These are phyloP conservation scores for Ophiostoma tasmaniense DNA, from an alignment of 2,329 filamentous ascomycete genomes.

Conservation along the genomic window DNA sequence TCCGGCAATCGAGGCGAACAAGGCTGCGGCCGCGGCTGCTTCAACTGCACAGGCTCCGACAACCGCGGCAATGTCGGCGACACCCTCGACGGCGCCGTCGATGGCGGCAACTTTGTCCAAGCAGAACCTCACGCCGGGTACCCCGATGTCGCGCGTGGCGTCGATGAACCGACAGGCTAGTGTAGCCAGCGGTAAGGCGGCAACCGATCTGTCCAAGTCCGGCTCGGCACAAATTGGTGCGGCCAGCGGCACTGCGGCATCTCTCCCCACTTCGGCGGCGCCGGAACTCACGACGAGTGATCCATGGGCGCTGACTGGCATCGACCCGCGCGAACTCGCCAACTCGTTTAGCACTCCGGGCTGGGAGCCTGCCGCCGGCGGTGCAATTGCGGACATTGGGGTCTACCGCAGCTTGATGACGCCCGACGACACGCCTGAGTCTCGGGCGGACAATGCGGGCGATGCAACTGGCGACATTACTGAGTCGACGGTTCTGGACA, in stretches of 20 bases:
- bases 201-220: conserved; percentile 24
- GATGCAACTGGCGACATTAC: conserved; percentile 56
- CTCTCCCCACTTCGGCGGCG: not conserved
- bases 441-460: conserved; percentile 47
- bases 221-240: conserved; percentile 11
- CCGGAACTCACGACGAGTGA: conserved; percentile 23
- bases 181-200: conserved; percentile 31
- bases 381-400: conserved; percentile 44
- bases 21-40: conserved; percentile 28
- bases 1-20: conserved; percentile 43
- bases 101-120: conserved; percentile 39
- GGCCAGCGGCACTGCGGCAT: conserved; percentile 15
- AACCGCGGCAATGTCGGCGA: not conserved
- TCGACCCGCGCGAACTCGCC: conserved; percentile 47
- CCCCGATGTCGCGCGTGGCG: conserved; percentile 43
- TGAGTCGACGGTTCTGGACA: conserved; percentile 45
- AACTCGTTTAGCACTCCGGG: conserved; percentile 26
- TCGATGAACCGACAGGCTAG: conserved; percentile 45
- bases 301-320: conserved; percentile 33
- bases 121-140: conserved; percentile 37
- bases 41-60: conserved; percentile 14
- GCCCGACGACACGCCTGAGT: conserved; percentile 57
- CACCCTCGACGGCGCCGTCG: conserved; percentile 21
- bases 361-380: conserved; percentile 36
- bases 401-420: conserved; percentile 45